Evolutionary conservation across 345 rosid species (phyloP), one percentile per base, ranked within the genome.

Genomic region (Turnera subulata): DNA sequence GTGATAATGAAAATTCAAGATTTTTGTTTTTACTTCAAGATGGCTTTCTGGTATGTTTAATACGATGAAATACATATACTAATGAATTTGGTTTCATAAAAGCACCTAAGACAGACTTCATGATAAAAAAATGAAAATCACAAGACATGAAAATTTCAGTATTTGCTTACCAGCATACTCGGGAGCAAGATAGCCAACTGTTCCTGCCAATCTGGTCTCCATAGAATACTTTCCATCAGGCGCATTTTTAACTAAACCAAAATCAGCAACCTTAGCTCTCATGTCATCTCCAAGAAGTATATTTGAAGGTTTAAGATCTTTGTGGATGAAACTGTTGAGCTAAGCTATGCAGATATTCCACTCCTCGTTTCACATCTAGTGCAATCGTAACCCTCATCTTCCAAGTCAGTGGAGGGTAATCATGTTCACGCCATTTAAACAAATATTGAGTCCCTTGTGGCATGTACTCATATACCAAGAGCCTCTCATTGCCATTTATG

Each of bases 221-320:
- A 62, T 19, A 17, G 73, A 56, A 24, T 50, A 62, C 13, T 62
- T 68, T 33, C 67, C 73, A 13, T 68, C 67, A 11, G 73, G 67
- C 32, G 67, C 67, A 48, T 61, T 68, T 61, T 59, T 68, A 55
- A 68, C 67, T 49, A 61, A 45, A 55, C 73, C 73, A 35, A 68
- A 68, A 62, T 68, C 66, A 24, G 67, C 56, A 17, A 68, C 73
- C 35, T 68, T 68, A 38, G 73, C 73, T 61, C 73, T 68, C 73
- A 68, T 61, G 51, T 56, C 67, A 56, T 68, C 43, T 2, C 73
- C 73, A 1, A 68, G 67, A 49, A 68, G 73, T 45, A 68, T 68
- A 25, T 68, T 68, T 23, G 73, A 55, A 33, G 73, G 62, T 40
- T 68, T 68, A 46, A 68, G 43, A 51, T 68, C 73, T 50, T 62